Conservation (phyloP, 202 grass and related monocot species). For the Zoysia matrella region DNA sequence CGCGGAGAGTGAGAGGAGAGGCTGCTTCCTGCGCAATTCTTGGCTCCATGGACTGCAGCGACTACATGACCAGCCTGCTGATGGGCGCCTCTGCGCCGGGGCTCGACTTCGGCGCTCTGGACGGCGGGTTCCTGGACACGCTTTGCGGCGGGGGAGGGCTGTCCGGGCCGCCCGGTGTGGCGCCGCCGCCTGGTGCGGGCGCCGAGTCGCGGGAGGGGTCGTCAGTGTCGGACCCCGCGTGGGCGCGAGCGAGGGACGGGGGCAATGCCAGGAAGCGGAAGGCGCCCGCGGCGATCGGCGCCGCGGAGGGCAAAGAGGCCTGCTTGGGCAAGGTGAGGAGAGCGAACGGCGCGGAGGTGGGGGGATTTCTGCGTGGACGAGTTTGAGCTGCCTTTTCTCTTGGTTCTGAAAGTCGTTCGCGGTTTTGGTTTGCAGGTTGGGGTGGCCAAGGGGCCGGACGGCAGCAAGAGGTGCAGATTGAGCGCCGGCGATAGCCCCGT, state of each 20-base stretch:
- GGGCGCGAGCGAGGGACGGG: constrained; percentile 28
- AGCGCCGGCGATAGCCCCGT: constrained; percentile 1
- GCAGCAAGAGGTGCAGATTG: constrained; percentile 57
- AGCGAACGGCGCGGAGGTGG: not conserved
- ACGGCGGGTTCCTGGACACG: constrained; percentile 47
- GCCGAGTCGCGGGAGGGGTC: constrained; percentile 54
- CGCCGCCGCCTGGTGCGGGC: not conserved
- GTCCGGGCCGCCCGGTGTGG: constrained; percentile 7
- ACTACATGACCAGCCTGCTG: constrained; percentile 52
- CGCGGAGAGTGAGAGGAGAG: not conserved
- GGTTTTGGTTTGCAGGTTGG: constrained; percentile 48
- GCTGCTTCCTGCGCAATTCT: constrained; percentile 54
- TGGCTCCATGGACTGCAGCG: constrained; percentile 45
- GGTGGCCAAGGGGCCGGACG: constrained; percentile 35
- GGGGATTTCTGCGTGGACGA: not conserved
- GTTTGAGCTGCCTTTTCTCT: not conserved
- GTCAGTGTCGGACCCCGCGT: constrained; percentile 70
- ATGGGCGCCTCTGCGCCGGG: constrained; percentile 39
- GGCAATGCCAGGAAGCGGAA: constrained; percentile 57
- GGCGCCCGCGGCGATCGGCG: constrained; percentile 23
- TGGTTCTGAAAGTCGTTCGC: not conserved
- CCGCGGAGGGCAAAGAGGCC: constrained; percentile 45
- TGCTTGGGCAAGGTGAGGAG: constrained; percentile 50
- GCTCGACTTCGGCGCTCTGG: constrained; percentile 41
- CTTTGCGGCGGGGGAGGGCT: constrained; percentile 41